A percentile compares a stretch with the other conserved stretches of the same genome.
Evolutionary conservation across 352 stramenopile genomes (phyloP).

Genomic region (Peronospora destructor): DNA sequence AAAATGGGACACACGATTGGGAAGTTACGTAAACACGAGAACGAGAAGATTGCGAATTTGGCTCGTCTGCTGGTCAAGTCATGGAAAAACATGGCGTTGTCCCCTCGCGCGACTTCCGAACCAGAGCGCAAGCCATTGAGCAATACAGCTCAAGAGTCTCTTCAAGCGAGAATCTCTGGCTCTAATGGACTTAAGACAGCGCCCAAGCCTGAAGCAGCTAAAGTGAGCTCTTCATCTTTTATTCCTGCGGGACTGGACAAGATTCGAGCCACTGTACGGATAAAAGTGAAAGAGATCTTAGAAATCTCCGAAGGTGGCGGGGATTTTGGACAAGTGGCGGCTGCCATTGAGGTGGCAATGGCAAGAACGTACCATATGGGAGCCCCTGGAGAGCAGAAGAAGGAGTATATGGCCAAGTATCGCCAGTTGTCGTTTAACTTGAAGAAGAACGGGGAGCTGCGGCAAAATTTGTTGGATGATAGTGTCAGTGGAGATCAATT

Average conservation of each 20-base stretch:
- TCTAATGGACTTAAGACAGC: constrained; percentile 28
- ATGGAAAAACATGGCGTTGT: constrained; percentile 84
- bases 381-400: constrained; percentile 69
- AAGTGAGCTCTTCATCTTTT: constrained; percentile 31
- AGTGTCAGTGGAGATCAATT: constrained; percentile 65
- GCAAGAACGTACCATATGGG: constrained; percentile 65
- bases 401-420: constrained; percentile 86
- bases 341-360: constrained; percentile 72
- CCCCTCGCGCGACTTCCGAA: constrained; percentile 29
- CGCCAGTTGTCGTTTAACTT: constrained; percentile 87
- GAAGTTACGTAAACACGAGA: constrained; percentile 85
- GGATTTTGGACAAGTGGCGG: constrained; percentile 43
- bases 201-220: constrained; percentile 18
- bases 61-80: constrained; percentile 78
- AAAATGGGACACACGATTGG: constrained; percentile 80
- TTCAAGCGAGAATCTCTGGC: constrained; percentile 5
- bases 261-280: constrained; percentile 64
- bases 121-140: constrained; percentile 14
- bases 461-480: constrained; percentile 66
- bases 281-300: constrained; percentile 75
- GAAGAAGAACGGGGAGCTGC: constrained; percentile 85
- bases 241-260: constrained; percentile 71
- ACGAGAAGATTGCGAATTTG: constrained; percentile 70
- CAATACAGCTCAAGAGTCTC: constrained; percentile 11
- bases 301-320: constrained; percentile 39